Percentiles rank a stretch among this genome's conserved stretches.
phyloP scores from a whole-genome alignment of 495 filamentous ascomycete species.

The Aspergillus ostianus region DNA sequence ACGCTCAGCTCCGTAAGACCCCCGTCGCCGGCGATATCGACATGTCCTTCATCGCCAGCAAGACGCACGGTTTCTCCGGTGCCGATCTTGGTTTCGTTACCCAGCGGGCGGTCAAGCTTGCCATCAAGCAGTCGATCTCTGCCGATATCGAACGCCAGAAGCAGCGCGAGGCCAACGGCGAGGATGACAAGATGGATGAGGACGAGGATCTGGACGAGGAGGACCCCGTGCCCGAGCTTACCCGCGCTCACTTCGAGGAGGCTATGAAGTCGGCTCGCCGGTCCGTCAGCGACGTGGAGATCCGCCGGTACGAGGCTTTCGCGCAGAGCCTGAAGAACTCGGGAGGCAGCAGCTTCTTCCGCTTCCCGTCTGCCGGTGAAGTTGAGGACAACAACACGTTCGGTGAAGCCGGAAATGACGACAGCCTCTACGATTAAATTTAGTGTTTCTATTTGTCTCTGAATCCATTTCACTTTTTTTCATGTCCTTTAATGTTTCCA shows the following conservation, averaged over 20 bases:
- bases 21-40: constrained; percentile 87
- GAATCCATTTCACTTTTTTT: constrained; percentile 10
- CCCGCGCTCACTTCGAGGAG: constrained; percentile 96
- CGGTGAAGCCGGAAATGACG: constrained; percentile 81
- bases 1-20: constrained; percentile 97
- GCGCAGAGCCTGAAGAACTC: constrained; percentile 98
- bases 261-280: constrained; percentile 91
- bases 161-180: constrained; percentile 82
- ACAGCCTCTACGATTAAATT: constrained; percentile 74
- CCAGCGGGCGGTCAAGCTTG: constrained; percentile 97
- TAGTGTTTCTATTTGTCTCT: constrained; percentile 22
- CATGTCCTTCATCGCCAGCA: constrained; percentile 86
- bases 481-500: constrained; percentile 19
- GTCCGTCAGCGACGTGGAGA: constrained; percentile 94
- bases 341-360: constrained; percentile 92
- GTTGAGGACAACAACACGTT: constrained; percentile 63
- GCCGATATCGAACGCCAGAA: constrained; percentile 85
- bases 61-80: constrained; percentile 99
- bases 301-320: constrained; percentile 96
- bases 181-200: constrained; percentile 75
- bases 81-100: constrained; percentile 99
- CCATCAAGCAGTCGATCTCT: constrained; percentile 96
- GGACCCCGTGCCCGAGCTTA: constrained; percentile 95
- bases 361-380: constrained; percentile 79
- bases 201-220: constrained; percentile 72